Base-by-base conservation (phyloP, 2,329 filamentous ascomycete genomes). In the Diaporthe citriasiana region DNA sequence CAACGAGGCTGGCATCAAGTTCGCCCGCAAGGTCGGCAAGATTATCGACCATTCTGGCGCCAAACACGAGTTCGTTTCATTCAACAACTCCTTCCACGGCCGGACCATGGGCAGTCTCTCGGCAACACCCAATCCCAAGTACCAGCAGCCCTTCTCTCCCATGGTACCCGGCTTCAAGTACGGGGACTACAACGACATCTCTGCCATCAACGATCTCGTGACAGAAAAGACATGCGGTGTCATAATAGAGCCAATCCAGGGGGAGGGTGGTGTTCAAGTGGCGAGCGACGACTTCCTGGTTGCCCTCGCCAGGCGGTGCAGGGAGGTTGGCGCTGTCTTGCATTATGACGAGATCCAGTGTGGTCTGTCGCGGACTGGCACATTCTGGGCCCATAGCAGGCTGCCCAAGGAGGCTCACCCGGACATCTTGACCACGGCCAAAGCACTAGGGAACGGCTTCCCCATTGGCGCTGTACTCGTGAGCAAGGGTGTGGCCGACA, bases 321-420 rank as follows among this genome's bases (percentile, higher is more conserved):
- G 92, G 72, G 93, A 95, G 78, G 95, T 98, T 42, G 95, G 94
- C 69, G 95, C 96, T 1, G 91, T 98, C 4, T 86, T 99, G 73
- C 93, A 98, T 81, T 96, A 97, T 83, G 97, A 99, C 80, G 97
- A 99, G 87, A 99, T 99, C 76, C 97, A 99, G 84, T 98, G 95
- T 82, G 97, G 97, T 70, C 87, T 99, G 45, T 91, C 92, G 35
- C 92, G 97, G 70, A 98, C 97, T 1, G 97, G 97, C 47, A 89
- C 88, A 17, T 89, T 99, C 79, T 99, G 97, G 97, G 97, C 97
- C 0, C 96, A 99, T 81, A 88, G 88, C 15, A 87, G 88, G 73
- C 88, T 97, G 33, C 93, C 94, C 47, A 86, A 88, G 78, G 92
- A 94, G 77, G 95, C 95, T 1, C 97, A 99, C 81, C 97, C 97